Conservation (phyloP, 495 filamentous ascomycete species). For the Hypoxylon rickii region DNA sequence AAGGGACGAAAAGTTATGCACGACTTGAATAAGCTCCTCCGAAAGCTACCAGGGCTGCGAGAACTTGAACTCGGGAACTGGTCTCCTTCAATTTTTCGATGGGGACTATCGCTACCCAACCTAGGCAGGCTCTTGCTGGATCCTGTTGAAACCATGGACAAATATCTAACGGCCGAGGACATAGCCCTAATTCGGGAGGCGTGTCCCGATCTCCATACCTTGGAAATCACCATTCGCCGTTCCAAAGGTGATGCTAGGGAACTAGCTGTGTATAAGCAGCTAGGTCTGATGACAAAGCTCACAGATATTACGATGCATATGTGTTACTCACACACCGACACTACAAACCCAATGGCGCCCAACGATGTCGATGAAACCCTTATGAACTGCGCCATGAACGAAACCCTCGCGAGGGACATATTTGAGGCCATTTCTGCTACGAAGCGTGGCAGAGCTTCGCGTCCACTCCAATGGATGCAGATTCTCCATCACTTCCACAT, state of each 20-base stretch:
- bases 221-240: neutral
- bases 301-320: too few species aligned
- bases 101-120: too few species aligned
- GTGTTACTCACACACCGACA: too few species aligned
- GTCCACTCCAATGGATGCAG: neutral
- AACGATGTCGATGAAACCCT: neutral
- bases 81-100: too few species aligned
- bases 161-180: neutral
- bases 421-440: neutral
- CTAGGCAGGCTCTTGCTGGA: too few species aligned
- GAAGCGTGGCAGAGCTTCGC: neutral
- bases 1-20: too few species aligned
- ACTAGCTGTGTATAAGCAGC: neutral
- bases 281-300: slow-evolving; percentile 3
- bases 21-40: too few species aligned
- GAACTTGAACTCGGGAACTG: too few species aligned
- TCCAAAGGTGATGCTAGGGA: neutral
- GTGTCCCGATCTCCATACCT: neutral
- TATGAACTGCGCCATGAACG: slow-evolving; percentile 3
- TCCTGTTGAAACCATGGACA: too few species aligned
- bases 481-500: neutral
- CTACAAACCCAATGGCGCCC: too few species aligned
- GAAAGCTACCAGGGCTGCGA: too few species aligned
- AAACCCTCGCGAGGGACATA: neutral
- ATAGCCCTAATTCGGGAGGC: slow-evolving; percentile 1